Conservation (phyloP, 2,329 filamentous ascomycete genomes). For the Lachnellula occidentalis region DNA sequence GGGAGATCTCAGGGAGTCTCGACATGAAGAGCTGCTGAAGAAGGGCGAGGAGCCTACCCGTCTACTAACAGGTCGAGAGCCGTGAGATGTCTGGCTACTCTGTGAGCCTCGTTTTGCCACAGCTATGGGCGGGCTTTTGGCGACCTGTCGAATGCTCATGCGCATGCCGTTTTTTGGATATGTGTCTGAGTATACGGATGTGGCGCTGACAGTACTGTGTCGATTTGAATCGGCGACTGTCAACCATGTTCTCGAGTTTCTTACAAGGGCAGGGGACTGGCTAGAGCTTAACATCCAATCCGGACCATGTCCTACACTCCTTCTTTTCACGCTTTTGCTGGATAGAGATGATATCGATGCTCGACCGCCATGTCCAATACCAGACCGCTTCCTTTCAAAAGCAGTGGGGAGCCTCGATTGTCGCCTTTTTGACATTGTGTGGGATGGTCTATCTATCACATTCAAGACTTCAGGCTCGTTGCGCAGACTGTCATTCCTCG, state of each 20-base stretch:
- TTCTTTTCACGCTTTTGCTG: constrained; percentile 7
- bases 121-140: constrained; percentile 15
- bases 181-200: constrained; percentile 19
- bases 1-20: constrained; percentile 13
- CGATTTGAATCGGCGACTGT: constrained; percentile 11
- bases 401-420: constrained; percentile 14
- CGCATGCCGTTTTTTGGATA: constrained; percentile 1
- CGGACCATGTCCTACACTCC: constrained; percentile 25
- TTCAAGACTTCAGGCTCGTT: constrained; percentile 2
- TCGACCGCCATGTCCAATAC: constrained; percentile 21
- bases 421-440: constrained; percentile 12
- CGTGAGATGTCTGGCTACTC: constrained; percentile 8
- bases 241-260: constrained; percentile 24
- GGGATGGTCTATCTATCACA: constrained; percentile 2
- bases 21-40: constrained; percentile 20
- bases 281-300: constrained; percentile 7
- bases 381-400: constrained; percentile 13
- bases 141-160: constrained; percentile 16
- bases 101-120: constrained; percentile 1
- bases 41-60: constrained; percentile 27
- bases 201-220: constrained; percentile 14
- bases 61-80: constrained; percentile 21
- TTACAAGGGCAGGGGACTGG: constrained; percentile 1
- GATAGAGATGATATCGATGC: constrained; percentile 17
- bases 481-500: constrained; percentile 8